Base-by-base conservation (phyloP, 2,329 filamentous ascomycete genomes). In the Gyromitra esculenta region DNA sequence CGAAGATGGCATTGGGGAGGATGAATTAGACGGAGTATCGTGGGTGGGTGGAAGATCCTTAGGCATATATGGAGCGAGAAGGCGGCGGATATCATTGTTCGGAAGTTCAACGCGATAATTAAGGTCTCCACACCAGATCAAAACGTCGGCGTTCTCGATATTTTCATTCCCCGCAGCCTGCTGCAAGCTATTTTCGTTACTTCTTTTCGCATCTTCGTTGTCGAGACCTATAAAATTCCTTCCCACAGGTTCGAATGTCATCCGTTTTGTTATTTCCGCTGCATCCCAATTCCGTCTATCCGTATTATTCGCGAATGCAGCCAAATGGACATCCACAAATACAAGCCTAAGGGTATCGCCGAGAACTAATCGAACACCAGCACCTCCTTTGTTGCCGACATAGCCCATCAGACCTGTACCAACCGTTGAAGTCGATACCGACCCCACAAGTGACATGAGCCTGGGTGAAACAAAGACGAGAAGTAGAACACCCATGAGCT, bases 41-140 rank as follows among this genome's bases (percentile, higher is more conserved):
- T 79, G 79, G 8, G 77, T 79, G 13, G 79, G 78, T 13, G 79
- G 79, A n/a, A 80, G 72, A 50, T 80, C 79, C 21, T 71, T 70
- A 9, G 79, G 79, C 76, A 80, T 78, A 54, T 79, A 80, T 8
- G 78, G 70, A 50, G 79, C 67, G 48, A 99, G 86, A 5, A 98
- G 85, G 62, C 92, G 89, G 41, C 95, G 89, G 60, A 99, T 96
- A 82, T 99, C 96, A 48, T 96, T 92, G 0, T 94, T 94, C 0
- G 95, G 92, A 63, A 98, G 88, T 65, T 96, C 93, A 0, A 99
- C 87, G 41, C 96, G 89, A 82, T 97, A 99, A 82, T 99, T 99
- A 54, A 99, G 86, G 83, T 99, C 96, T 5, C 96, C 96, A 81
- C 97, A 92, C 93, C 95, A 98, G 81, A 99, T 97, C 0, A 91